phyloP scores from a whole-genome alignment of 805 yeast species.

The Kluyveromyces starmeri region DNA sequence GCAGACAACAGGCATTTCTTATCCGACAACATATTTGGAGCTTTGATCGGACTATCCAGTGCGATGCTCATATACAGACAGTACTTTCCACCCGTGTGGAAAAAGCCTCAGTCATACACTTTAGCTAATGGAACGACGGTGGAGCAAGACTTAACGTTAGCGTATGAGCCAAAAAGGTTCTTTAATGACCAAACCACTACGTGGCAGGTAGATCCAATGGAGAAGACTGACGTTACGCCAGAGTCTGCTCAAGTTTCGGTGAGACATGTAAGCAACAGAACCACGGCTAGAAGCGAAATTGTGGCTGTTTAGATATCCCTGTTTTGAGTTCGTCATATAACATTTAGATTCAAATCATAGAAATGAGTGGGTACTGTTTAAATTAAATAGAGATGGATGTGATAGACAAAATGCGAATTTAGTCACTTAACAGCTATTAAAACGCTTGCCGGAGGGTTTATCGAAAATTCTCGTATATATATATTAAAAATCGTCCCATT shows the following conservation, averaged over 20 bases:
- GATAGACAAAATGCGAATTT: too few relatives aligned
- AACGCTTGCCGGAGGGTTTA: too few relatives aligned
- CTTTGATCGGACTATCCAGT: conserved; percentile 4
- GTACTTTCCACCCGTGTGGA: conserved; percentile 4
- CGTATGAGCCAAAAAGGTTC: conserved; percentile 1
- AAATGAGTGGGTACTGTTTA: too few relatives aligned
- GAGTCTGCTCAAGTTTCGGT: neutral
- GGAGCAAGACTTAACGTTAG: neutral
- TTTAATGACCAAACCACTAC: neutral
- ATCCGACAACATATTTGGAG: conserved; percentile 5
- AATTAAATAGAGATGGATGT: too few relatives aligned
- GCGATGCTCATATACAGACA: conserved; percentile 3
- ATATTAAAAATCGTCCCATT: conserved; percentile 65
- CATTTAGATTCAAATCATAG: too few relatives aligned
- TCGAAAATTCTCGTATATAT: too few relatives aligned
- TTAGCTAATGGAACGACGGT: conserved; percentile 2
- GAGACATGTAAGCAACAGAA: neutral
- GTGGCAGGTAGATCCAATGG: conserved; percentile 6
- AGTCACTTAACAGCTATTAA: too few relatives aligned
- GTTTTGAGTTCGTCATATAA: too few relatives aligned
- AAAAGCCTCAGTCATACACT: conserved; percentile 2
- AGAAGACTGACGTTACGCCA: neutral
- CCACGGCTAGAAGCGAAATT: too few relatives aligned
- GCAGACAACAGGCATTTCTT: conserved; percentile 8
- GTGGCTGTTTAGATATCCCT: too few relatives aligned